Percentiles rank a stretch among this genome's conserved stretches.
phyloP scores from a whole-genome alignment of 179 eudicot species.

The Beta macrorhiza region DNA sequence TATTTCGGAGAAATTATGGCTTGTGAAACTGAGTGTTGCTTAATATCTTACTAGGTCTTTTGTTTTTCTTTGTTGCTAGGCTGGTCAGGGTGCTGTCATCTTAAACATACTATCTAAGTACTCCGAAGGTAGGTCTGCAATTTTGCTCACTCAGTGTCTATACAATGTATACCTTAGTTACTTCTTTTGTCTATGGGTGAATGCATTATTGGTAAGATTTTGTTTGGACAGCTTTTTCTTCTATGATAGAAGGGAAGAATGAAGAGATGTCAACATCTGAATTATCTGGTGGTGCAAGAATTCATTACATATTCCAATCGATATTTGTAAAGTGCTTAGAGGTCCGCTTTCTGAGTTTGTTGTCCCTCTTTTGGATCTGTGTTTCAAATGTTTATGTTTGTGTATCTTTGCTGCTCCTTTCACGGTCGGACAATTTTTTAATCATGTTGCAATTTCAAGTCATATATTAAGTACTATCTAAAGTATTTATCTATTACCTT shows the following conservation, averaged over 20 bases:
- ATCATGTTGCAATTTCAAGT: neutral
- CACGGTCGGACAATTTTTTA: neutral
- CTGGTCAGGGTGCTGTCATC: constrained; percentile 45
- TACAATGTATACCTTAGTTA: neutral
- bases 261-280: constrained; percentile 62
- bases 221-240: constrained; percentile 41
- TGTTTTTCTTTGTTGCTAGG: constrained; percentile 21
- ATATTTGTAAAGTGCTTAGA: constrained; percentile 61
- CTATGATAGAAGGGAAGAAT: constrained; percentile 50
- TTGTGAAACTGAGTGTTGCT: constrained; percentile 14
- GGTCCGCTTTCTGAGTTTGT: constrained; percentile 32
- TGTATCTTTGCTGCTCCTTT: neutral
- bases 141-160: neutral
- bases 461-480: neutral
- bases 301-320: constrained; percentile 61
- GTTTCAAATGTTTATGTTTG: neutral
- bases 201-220: neutral
- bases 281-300: constrained; percentile 64
- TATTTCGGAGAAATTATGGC: neutral
- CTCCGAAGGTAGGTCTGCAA: constrained; percentile 38
- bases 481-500: neutral
- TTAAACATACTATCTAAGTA: constrained; percentile 46
- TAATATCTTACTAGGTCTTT: constrained; percentile 15
- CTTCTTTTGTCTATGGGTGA: neutral
- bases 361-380: neutral